phyloP scores from a whole-genome alignment of 495 filamentous ascomycete genomes.

The Evansstolkia leycettana region DNA sequence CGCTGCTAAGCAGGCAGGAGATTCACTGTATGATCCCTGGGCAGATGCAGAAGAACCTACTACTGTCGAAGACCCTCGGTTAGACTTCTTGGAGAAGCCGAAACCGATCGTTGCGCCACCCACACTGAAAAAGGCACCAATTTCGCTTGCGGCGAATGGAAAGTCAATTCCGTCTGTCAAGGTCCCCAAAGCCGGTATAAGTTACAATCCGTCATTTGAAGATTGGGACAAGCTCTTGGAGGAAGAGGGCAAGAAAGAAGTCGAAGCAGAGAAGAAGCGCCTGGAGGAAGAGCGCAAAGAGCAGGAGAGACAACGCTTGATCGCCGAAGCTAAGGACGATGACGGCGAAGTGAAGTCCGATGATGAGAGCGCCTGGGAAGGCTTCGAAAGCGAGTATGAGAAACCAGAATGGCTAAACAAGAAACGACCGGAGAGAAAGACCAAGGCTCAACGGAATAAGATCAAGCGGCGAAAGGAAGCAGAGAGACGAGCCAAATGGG shows the following conservation, averaged over 20 bases:
- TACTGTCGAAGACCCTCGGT: slow-evolving; percentile 34
- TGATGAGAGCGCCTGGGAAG: slow-evolving; percentile 83
- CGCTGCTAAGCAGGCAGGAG: slow-evolving; percentile 38
- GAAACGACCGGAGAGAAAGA: slow-evolving; percentile 72
- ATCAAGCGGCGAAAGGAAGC: slow-evolving; percentile 77
- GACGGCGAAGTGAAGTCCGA: slow-evolving; percentile 61
- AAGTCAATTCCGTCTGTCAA: slow-evolving; percentile 66
- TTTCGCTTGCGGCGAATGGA: slow-evolving; percentile 68
- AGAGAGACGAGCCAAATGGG: slow-evolving; percentile 58
- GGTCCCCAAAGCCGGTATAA: slow-evolving; percentile 66
- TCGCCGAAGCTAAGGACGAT: slow-evolving; percentile 51
- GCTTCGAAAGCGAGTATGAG: slow-evolving; percentile 60
- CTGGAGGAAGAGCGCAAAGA: slow-evolving; percentile 55
- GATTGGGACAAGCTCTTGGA: slow-evolving; percentile 70
- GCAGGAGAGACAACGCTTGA: slow-evolving; percentile 32
- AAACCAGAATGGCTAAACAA: slow-evolving; percentile 48
- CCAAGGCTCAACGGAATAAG: slow-evolving; percentile 73
- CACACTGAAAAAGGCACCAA: slow-evolving; percentile 62
- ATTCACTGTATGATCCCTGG: slow-evolving; percentile 67
- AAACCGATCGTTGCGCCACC: slow-evolving; percentile 58
- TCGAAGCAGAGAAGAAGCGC: slow-evolving; percentile 69
- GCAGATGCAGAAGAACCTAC: slow-evolving; percentile 33
- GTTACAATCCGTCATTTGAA: slow-evolving; percentile 80
- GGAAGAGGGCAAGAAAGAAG: slow-evolving; percentile 61
- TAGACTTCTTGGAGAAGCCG: slow-evolving; percentile 49